Evolutionary conservation across 768 basidiomycete species (phyloP).

Genomic region (Porphyrellus cyaneotinctus): DNA sequence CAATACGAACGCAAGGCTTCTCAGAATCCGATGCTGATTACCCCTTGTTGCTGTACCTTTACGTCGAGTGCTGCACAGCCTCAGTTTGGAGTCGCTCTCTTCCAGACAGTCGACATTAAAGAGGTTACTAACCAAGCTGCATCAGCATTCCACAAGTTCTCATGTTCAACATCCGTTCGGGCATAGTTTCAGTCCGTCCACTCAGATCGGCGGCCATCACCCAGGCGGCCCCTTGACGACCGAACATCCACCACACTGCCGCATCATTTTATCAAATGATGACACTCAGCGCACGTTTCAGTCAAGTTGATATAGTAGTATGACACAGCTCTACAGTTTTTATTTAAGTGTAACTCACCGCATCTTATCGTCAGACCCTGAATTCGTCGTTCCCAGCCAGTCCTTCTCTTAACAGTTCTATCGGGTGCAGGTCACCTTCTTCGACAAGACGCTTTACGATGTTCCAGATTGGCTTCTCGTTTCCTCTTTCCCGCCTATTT

Average conservation of each 20-base stretch:
- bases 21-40: no score
- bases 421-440: constrained; percentile 16
- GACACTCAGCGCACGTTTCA: not conserved
- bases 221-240: not conserved
- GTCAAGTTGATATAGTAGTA: not conserved
- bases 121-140: not conserved
- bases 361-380: not conserved
- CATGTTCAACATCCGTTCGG: no score
- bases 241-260: not conserved
- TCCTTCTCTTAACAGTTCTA: not conserved
- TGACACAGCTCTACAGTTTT: constrained; percentile 4
- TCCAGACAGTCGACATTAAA: no score
- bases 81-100: no score
- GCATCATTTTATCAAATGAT: not conserved
- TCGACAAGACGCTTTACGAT: not conserved
- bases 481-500: constrained; percentile 16
- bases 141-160: not conserved
- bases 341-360: no score
- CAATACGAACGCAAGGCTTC: no score
- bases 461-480: constrained; percentile 15
- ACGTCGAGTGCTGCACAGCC: no score
- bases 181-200: not conserved
- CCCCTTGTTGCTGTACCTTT: no score
- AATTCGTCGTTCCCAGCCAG: not conserved
- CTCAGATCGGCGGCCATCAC: not conserved